phyloP scores from a whole-genome alignment of 208 protist species.

The Crithidia sp. region DNA sequence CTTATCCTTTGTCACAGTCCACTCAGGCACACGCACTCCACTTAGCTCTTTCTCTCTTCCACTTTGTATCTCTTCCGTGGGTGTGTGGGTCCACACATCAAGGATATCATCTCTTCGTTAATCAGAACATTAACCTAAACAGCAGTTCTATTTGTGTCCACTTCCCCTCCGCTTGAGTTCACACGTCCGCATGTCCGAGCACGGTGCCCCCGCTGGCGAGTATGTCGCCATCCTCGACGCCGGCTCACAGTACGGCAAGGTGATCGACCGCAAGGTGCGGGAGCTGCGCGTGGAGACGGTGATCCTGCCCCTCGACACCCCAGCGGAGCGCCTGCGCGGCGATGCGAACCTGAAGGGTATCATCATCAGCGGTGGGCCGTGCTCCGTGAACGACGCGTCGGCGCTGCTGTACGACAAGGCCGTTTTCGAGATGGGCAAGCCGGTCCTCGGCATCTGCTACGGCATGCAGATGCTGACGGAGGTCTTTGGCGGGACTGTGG shows the following conservation, averaged over 20 bases:
- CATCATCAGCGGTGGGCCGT: conserved; percentile 96
- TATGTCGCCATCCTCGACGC: conserved; percentile 95
- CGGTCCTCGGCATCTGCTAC: conserved; percentile 98
- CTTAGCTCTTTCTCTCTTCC: too few relatives aligned
- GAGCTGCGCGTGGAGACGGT: conserved; percentile 93
- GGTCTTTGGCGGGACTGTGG: conserved; percentile 90
- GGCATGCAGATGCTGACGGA: conserved; percentile 96
- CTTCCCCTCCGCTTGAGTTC: too few relatives aligned
- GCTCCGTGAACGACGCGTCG: conserved; percentile 84
- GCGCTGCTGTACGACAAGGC: conserved; percentile 83
- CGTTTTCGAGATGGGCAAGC: conserved; percentile 85
- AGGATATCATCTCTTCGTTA: too few relatives aligned
- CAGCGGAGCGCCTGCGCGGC: conserved; percentile 42
- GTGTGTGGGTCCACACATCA: too few relatives aligned
- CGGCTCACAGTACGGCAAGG: conserved; percentile 97
- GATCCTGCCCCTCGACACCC: conserved; percentile 89
- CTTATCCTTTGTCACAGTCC: too few relatives aligned
- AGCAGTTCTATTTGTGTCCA: not conserved
- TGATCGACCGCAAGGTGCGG: conserved; percentile 96
- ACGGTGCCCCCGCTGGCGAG: conserved; percentile 36
- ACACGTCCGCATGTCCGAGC: conserved; percentile 9
- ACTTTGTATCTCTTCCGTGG: too few relatives aligned
- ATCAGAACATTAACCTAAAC: too few relatives aligned
- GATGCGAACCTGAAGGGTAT: conserved; percentile 84
- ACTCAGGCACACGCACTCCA: too few relatives aligned